Evolutionary conservation across 495 filamentous ascomycete genomes (phyloP), one percentile per base, ranked within the genome.

Genomic region (Daldinia childiae): DNA sequence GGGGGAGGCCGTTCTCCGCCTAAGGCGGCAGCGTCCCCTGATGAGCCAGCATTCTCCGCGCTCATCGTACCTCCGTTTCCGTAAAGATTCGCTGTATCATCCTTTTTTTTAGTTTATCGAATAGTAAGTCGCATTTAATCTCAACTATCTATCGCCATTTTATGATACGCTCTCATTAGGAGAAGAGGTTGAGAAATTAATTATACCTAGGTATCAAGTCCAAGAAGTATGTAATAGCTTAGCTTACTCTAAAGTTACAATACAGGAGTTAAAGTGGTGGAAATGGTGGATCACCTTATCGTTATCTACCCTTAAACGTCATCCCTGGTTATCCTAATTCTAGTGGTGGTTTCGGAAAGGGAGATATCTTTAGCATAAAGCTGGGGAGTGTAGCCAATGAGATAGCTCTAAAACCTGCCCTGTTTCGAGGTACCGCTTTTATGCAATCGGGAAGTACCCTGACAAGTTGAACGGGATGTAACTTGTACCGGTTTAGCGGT

Each of bases 1-100:
- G 91, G 91, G 58, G 89, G 90, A 38, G 82, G 84, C 48, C 66
- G 75, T 29, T 82, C 85, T 67, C 85, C 81, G 60, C 50, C 66
- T 62, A 67, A 51, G 55, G 57, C 43, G 34, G 60, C 51, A 17
- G 58, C 56, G 26, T 19, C 57, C 62, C 58, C 59, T 50, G 73
- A 62, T 51, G 73, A 68, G 66, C 68, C 63, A 66, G 66, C 66
- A 57, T 74, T 75, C 62, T 76, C 66, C 48, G 32, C 65, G 61
- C 60, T 68, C 74, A 68, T 78, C 52, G 62, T 76, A 50, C 64
- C 63, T 64, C 45, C n/a, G 29, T 39, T 62, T 48, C 29, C 36
- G 60, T 36, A 43, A 34, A 29, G 19, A 19, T 24, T 19, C 55
- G 68, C 24, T 73, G 43, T 78, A 72, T 62, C 76, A 74, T 78